Base-by-base conservation (phyloP, 2,329 filamentous ascomycete species). In the Colletotrichum magnum region DNA sequence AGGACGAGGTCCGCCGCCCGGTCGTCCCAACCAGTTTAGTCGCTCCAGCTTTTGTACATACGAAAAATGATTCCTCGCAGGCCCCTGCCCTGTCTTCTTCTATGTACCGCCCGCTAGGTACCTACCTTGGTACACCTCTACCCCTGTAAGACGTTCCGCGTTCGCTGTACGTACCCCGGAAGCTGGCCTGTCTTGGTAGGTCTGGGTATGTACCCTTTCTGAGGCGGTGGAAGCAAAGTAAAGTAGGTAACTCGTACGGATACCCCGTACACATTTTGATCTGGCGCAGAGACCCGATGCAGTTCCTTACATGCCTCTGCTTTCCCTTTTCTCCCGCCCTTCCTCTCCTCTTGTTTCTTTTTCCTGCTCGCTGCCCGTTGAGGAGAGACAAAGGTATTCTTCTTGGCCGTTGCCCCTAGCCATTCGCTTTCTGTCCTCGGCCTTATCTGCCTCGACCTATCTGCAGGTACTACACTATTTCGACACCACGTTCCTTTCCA, bases 291-390 rank as follows among this genome's bases (percentile, higher is more conserved):
- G 28, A 18, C 15, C 32, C 28, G 28, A 36, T 54, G 21, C 52
- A 18, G 52, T 53, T 26, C 58, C 48, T 66, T 69, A 69, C 66
- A 66, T 69, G 56, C 66, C 62, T 52, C 52, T 56, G 56, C 41
- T 65, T 66, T 69, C 66, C 66, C 62, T 63, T 68, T 62, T 65
- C 51, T 67, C 59, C 52, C 39, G 21, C 58, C 60, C 53, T 60
- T 43, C 7, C 51, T 65, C 41, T 45, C 43, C 39, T 24, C 58
- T 59, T 43, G 56, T 32, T 39, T 64, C 47, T 58, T 65, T 60
- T 56, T 16, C 45, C 45, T 16, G 24, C 50, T 48, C 52, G 24
- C 50, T 47, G 57, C 56, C 54, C 48, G 54, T 57, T 60, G 56
- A 41, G 54, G 63, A 65, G 47, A 61, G 39, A 59, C 26, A 47